Evolutionary conservation across 257 asterid genomes (phyloP).

Genomic region (Salvia rosmarinus): DNA sequence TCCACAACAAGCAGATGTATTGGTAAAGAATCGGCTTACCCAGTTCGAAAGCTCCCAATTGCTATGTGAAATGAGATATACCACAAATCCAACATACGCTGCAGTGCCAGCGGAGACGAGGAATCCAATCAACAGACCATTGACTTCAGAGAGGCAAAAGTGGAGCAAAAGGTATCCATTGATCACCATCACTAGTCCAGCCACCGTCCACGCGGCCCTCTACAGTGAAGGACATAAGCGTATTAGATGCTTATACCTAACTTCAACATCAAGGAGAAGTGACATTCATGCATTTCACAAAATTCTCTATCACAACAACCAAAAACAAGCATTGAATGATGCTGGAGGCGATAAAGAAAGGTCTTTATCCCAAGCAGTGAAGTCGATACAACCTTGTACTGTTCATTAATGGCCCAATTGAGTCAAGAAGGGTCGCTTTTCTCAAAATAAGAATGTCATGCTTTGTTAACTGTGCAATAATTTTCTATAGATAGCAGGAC

Average conservation of each 20-base stretch:
- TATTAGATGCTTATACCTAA: conserved; percentile 21
- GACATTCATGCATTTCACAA: background rate
- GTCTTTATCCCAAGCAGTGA: background rate
- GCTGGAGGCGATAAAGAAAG: background rate
- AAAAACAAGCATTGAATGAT: background rate
- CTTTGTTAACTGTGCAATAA: too few relatives aligned
- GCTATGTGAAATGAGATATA: conserved; percentile 71
- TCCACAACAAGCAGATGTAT: conserved; percentile 43
- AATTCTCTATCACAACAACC: background rate
- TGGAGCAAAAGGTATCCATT: conserved; percentile 88
- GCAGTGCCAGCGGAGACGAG: conserved; percentile 61
- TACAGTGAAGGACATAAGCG: conserved; percentile 28
- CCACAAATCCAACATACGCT: conserved; percentile 66
- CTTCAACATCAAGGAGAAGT: conserved; percentile 3
- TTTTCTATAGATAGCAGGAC: background rate
- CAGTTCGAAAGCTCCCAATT: conserved; percentile 51
- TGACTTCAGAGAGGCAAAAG: conserved; percentile 76
- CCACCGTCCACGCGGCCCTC: conserved; percentile 93
- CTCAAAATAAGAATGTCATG: too few relatives aligned
- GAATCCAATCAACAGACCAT: conserved; percentile 60
- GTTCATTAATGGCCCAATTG: background rate
- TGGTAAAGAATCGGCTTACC: conserved; percentile 46
- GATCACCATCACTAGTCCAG: conserved; percentile 82
- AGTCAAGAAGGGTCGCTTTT: too few relatives aligned
- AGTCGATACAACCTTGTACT: background rate